Percentiles rank a stretch among this genome's conserved stretches.
Conservation (phyloP, 306 rosid species). For the Quercus dentata region DNA sequence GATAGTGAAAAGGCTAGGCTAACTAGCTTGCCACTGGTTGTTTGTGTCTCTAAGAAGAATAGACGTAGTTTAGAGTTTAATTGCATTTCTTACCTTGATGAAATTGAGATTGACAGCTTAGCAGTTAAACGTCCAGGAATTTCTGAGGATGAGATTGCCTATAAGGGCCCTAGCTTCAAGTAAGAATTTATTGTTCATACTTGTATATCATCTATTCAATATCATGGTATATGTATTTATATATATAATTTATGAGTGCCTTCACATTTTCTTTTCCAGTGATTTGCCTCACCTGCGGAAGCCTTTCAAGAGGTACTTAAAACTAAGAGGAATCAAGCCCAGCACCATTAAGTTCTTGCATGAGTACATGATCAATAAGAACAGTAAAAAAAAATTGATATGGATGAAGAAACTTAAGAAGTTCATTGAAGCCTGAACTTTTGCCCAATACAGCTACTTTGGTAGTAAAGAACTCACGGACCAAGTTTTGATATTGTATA, state of each 20-base stretch:
- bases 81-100: constrained; percentile 70
- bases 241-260: not conserved
- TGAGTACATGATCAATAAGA: constrained; percentile 96
- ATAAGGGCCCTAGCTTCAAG: constrained; percentile 94
- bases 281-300: constrained; percentile 76
- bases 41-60: constrained; percentile 59
- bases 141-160: constrained; percentile 66
- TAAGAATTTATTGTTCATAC: constrained; percentile 23
- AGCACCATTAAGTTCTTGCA: constrained; percentile 82
- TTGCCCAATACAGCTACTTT: not conserved
- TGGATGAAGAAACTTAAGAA: constrained; percentile 76
- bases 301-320: constrained; percentile 76
- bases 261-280: constrained; percentile 29
- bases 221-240: not conserved
- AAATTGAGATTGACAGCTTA: constrained; percentile 71
- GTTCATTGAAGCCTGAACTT: constrained; percentile 55
- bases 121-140: constrained; percentile 54
- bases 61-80: constrained; percentile 64
- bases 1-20: constrained; percentile 40
- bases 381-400: constrained; percentile 63
- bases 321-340: constrained; percentile 90
- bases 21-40: constrained; percentile 66
- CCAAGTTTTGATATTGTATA: not conserved
- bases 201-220: not conserved
- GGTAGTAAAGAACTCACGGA: constrained; percentile 6